Percentiles rank a stretch among this genome's conserved stretches.
These are phyloP conservation scores for Cetradonia linearis DNA, from an alignment of 495 filamentous ascomycete species.

Conservation along the genomic window DNA sequence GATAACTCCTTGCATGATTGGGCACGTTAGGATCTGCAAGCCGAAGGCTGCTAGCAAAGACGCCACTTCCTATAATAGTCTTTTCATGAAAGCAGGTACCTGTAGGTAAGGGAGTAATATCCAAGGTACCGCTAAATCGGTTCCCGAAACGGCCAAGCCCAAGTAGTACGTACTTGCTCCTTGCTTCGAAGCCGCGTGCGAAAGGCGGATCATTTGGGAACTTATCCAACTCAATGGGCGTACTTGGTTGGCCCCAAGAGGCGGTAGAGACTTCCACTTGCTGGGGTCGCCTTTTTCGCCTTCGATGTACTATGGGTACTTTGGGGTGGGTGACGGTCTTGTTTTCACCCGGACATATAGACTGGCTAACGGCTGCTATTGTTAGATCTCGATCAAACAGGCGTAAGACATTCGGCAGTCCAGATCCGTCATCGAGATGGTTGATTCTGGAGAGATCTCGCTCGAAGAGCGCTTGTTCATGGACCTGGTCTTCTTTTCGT, in stretches of 20 bases:
- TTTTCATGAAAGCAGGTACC: slow-evolving; percentile 68
- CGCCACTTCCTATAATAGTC: slow-evolving; percentile 67
- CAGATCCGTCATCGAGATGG: slow-evolving; percentile 13
- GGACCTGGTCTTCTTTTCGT: slow-evolving; percentile 14
- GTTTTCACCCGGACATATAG: not conserved
- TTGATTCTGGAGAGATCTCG: slow-evolving; percentile 17
- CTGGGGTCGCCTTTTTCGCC: slow-evolving; percentile 43
- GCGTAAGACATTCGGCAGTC: slow-evolving; percentile 6
- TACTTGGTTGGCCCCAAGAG: slow-evolving; percentile 40
- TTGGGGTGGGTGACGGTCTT: not conserved
- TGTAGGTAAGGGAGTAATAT: slow-evolving; percentile 50
- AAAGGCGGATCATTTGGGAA: not conserved
- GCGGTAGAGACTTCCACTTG: slow-evolving; percentile 41
- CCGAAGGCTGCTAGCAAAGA: slow-evolving; percentile 45
- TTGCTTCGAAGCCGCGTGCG: not conserved
- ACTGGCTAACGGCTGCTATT: not conserved
- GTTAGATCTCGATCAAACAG: not conserved
- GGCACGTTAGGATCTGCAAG: slow-evolving; percentile 26
- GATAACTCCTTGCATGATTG: slow-evolving; percentile 29
- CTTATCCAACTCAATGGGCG: slow-evolving; percentile 33
- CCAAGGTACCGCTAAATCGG: slow-evolving; percentile 66
- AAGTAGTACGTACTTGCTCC: slow-evolving; percentile 17
- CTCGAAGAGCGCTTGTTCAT: slow-evolving; percentile 16
- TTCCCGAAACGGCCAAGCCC: slow-evolving; percentile 50
- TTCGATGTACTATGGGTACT: not conserved